Evolutionary conservation across 2,329 filamentous ascomycete species (phyloP).

Genomic region (Trichophyton mentagrophytes): DNA sequence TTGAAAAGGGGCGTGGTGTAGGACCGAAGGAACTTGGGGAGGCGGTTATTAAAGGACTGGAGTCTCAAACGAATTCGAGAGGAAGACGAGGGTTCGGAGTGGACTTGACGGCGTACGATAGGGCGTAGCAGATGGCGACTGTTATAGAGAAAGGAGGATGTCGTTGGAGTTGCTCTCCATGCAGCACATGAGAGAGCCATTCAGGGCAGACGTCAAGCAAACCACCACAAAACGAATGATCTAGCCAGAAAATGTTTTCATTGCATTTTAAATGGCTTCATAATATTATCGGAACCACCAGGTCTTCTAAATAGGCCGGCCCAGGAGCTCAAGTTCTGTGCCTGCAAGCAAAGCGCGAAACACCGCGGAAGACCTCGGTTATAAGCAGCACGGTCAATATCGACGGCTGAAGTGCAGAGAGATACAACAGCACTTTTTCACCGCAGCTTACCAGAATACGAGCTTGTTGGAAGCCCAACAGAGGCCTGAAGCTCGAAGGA

Average conservation of each 20-base stretch:
- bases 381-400: too few species aligned
- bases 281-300: neutral
- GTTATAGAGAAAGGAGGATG: neutral
- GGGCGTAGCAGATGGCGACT: neutral
- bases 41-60: conserved; percentile 32
- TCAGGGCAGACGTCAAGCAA: neutral
- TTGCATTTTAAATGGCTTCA: neutral
- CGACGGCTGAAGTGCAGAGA: neutral
- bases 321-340: neutral
- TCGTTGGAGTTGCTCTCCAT: neutral
- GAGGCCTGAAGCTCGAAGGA: neutral
- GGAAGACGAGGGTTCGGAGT: conserved; percentile 1
- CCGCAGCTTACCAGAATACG: neutral
- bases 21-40: conserved; percentile 54
- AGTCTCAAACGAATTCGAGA: conserved; percentile 19
- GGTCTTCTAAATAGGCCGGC: neutral
- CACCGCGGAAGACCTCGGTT: neutral
- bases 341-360: neutral
- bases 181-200: neutral
- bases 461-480: neutral
- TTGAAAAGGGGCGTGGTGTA: conserved; percentile 58
- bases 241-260: neutral
- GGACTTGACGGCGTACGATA: neutral
- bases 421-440: neutral
- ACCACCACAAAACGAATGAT: neutral